A percentile compares a stretch with the other conserved stretches of the same genome.
phyloP scores from a whole-genome alignment of 108 stramenopile species.

The Epithemia pelagica region DNA sequence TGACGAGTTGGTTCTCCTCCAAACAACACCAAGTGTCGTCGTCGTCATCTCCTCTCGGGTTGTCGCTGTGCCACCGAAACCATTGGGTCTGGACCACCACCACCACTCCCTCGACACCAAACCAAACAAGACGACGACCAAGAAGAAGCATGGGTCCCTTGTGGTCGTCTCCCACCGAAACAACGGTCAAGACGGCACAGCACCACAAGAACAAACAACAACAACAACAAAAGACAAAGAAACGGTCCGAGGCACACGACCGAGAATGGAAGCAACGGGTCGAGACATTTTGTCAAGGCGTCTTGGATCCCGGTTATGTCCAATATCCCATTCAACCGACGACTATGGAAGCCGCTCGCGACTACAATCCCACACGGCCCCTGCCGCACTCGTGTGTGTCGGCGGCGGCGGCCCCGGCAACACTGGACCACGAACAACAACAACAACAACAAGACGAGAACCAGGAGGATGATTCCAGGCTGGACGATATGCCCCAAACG shows the following conservation, averaged over 20 bases:
- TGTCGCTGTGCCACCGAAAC: no score
- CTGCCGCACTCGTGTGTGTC: no score
- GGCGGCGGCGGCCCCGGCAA: no score
- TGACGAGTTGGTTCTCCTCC: no score
- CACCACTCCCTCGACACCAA: no score
- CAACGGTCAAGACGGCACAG: background rate
- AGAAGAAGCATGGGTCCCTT: background rate
- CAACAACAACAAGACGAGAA: no score
- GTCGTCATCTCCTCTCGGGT: no score
- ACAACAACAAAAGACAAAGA: background rate
- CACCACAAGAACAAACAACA: background rate
- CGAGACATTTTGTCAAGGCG: conserved; percentile 15
- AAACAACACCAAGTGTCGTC: no score
- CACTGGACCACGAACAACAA: no score
- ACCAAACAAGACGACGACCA: no score
- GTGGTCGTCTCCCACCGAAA: background rate
- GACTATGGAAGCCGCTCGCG: conserved; percentile 31
- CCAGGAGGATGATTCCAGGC: background rate
- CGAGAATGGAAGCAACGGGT: conserved; percentile 29
- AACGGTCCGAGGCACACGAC: background rate
- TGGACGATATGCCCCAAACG: conserved; percentile 15
- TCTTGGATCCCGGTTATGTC: conserved; percentile 30
- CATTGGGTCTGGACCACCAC: no score
- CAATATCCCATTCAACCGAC: conserved; percentile 32
- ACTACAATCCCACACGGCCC: conserved; percentile 14